phyloP scores from a whole-genome alignment of 768 basidiomycete genomes.

The Phaffia australis region DNA sequence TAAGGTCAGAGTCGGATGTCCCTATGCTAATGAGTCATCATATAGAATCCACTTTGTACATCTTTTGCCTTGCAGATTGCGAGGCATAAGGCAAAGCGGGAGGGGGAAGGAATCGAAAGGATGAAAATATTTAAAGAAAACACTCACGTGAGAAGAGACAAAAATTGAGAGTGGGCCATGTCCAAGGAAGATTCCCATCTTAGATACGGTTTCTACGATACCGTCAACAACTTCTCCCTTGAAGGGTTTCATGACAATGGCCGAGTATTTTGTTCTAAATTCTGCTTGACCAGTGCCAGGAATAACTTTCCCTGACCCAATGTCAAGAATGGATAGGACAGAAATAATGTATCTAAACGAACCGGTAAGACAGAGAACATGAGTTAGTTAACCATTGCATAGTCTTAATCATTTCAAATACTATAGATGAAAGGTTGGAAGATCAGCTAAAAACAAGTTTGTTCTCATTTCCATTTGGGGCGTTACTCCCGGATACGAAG shows the following conservation, averaged over 20 bases:
- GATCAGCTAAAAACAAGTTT: conserved; percentile 23
- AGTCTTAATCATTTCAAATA: background rate
- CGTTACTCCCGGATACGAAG: conserved; percentile 27
- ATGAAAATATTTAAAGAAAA: background rate
- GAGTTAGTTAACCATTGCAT: conserved; percentile 3
- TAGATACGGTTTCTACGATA: conserved; percentile 86
- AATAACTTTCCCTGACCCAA: conserved; percentile 84
- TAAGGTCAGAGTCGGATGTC: conserved; percentile 36
- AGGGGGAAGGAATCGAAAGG: background rate
- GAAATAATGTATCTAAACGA: conserved; percentile 37
- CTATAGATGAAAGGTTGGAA: background rate
- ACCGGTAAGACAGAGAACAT: background rate
- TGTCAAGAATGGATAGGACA: conserved; percentile 55
- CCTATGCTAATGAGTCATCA: conserved; percentile 41
- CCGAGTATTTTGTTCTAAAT: conserved; percentile 81
- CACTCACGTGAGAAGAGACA: conserved; percentile 80
- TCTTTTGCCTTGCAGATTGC: conserved; percentile 52
- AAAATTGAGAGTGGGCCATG: conserved; percentile 91
- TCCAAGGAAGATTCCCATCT: conserved; percentile 99
- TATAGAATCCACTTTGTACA: conserved; percentile 14
- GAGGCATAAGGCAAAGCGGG: conserved; percentile 1
- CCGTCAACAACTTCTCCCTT: conserved; percentile 98
- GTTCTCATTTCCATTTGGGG: conserved; percentile 24
- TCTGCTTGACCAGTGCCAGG: conserved; percentile 89
- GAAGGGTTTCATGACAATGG: conserved; percentile 99